Percentiles rank a stretch among this genome's conserved stretches.
Evolutionary conservation across 129 eudicot genomes (phyloP).

Genomic region (Glebionis coronaria): DNA sequence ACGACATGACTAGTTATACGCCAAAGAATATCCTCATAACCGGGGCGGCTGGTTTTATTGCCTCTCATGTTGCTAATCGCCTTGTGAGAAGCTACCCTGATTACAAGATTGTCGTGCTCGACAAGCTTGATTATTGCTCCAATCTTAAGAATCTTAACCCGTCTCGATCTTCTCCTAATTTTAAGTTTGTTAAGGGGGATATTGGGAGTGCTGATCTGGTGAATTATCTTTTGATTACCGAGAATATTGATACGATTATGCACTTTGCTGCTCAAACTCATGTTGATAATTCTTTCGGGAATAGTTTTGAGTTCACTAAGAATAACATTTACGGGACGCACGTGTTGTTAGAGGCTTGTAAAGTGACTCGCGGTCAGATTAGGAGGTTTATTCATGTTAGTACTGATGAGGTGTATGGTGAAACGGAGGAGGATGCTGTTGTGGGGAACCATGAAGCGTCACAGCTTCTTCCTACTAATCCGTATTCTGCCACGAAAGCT

Average conservation of each 20-base stretch:
- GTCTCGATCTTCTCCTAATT: slow-evolving; percentile 70
- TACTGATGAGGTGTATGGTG: slow-evolving; percentile 98
- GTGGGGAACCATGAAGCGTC: slow-evolving; percentile 99
- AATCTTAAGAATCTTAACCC: slow-evolving; percentile 80
- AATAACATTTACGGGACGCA: slow-evolving; percentile 97
- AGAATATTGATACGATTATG: slow-evolving; percentile 89
- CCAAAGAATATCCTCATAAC: slow-evolving; percentile 97
- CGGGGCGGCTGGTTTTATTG: slow-evolving; percentile 97
- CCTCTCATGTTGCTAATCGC: slow-evolving; percentile 97
- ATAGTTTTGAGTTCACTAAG: slow-evolving; percentile 97
- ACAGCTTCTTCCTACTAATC: slow-evolving; percentile 96
- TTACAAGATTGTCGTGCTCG: slow-evolving; percentile 95
- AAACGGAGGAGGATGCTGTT: slow-evolving; percentile 97
- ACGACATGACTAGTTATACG: slow-evolving; percentile 54
- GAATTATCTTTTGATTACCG: slow-evolving; percentile 83
- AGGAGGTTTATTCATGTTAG: slow-evolving; percentile 91
- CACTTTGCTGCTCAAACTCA: slow-evolving; percentile 99
- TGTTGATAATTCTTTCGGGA: slow-evolving; percentile 95
- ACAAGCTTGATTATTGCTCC: slow-evolving; percentile 98
- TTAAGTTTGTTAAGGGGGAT: slow-evolving; percentile 96
- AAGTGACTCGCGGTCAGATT: slow-evolving; percentile 89
- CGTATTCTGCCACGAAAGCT: slow-evolving; percentile 94
- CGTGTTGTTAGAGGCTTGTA: slow-evolving; percentile 96
- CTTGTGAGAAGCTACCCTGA: slow-evolving; percentile 83
- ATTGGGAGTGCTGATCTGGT: slow-evolving; percentile 97